Evolutionary conservation across 2,329 filamentous ascomycete species (phyloP), one percentile per base, ranked within the genome.

Genomic region (Didymella keratinophila): DNA sequence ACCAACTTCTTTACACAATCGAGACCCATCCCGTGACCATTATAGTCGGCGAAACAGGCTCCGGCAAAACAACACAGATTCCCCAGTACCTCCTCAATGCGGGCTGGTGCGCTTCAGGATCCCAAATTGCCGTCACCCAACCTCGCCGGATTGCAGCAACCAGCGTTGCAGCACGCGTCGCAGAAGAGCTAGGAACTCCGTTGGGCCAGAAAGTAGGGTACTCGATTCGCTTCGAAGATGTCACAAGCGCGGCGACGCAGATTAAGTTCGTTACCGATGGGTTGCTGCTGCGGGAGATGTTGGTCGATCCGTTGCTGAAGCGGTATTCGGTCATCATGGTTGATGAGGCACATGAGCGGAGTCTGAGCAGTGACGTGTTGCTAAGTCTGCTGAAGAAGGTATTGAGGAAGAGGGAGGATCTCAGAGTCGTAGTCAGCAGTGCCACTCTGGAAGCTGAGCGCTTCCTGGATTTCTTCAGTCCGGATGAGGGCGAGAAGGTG

Each of bases 201-300:
- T 75, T 98, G 11, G 95, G 95, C 27, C 92, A 96, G 77, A 89
- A 96, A 61, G 79, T 83, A 23, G 95, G 95, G 52, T 98, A 96
- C 76, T 96, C 92, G 0, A 97, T 98, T 65, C 86, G 86, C 57
- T 89, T 99, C 71, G 94, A 99, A 74, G 94, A 98, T 83, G 86
- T 91, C 63, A 97, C 93, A 5, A 97, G 93, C 20, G 84, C 89
- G 18, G 83, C 86, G 32, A 99, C 95, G 0, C 87, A 87, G 51
- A 94, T 99, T 79, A 97, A 99, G 75, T 98, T 98, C 72, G 80
- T 98, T 63, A 99, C 94, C 0, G 95, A 99, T 79, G 94, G 94
- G 0, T 82, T 99, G 47, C 84, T 99, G 30, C 87, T 99, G 52
- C 84, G 94, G 69, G 95, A 99, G 78, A 95, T 94, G 27, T 84